Evolutionary conservation across 768 basidiomycete species (phyloP).

Genomic region (Boletus pseudo-olivaceus): DNA sequence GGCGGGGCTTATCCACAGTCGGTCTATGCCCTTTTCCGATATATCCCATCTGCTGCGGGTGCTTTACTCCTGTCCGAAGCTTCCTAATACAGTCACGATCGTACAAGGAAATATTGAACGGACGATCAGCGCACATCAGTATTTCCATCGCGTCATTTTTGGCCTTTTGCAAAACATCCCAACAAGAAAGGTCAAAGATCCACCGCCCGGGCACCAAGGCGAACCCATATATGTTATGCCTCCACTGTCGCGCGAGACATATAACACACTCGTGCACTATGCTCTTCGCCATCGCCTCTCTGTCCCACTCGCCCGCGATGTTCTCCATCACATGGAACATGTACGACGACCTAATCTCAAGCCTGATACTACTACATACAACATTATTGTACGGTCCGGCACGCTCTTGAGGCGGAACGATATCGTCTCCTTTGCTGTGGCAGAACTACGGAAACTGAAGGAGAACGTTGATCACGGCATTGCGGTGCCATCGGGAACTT

Average conservation of each 20-base stretch:
- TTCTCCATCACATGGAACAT: conserved; percentile 55
- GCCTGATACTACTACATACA: conserved; percentile 51
- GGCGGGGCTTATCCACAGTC: conserved; percentile 47
- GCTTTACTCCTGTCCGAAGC: conserved; percentile 45
- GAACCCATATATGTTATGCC: conserved; percentile 22
- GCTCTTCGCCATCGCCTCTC: conserved; percentile 59
- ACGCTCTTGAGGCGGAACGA: conserved; percentile 47
- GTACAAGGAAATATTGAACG: conserved; percentile 18
- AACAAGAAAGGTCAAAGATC: conserved; percentile 20
- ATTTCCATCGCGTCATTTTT: conserved; percentile 47
- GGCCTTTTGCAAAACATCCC: conserved; percentile 38
- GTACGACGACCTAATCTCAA: conserved; percentile 38
- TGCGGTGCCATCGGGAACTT: conserved; percentile 9
- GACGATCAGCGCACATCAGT: conserved; percentile 40
- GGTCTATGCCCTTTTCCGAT: conserved; percentile 43
- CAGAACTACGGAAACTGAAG: conserved; percentile 28
- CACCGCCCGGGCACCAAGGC: conserved; percentile 7
- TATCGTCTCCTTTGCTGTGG: conserved; percentile 39
- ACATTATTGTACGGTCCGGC: conserved; percentile 55
- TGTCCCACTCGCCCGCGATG: conserved; percentile 39
- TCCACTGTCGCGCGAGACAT: conserved; percentile 39
- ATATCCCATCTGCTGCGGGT: conserved; percentile 45
- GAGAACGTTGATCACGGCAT: conserved; percentile 26
- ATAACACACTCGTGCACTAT: conserved; percentile 66
- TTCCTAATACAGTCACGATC: conserved; percentile 39